These are phyloP conservation scores for Trametopsis cervina DNA, from an alignment of 768 basidiomycete genomes.

Conservation along the genomic window DNA sequence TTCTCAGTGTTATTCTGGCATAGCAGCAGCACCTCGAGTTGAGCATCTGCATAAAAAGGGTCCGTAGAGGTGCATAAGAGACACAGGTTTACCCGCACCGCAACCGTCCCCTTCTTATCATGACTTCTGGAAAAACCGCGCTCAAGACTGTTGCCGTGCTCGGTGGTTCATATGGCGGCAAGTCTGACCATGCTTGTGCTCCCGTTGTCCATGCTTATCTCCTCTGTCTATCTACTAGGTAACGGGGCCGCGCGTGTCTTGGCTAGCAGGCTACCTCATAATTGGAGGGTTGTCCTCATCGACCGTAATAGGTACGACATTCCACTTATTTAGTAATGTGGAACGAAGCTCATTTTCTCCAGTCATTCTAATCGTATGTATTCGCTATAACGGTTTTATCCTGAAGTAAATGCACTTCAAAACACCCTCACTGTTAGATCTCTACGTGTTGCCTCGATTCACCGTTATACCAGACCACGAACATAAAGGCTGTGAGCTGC, in stretches of 20 bases:
- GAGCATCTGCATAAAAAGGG: no score
- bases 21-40: no score
- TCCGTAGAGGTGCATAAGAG: no score
- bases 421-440: not conserved
- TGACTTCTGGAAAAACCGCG: no score
- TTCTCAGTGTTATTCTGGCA: no score
- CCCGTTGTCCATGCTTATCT: not conserved
- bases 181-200: conserved; percentile 6
- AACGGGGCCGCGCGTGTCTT: conserved; percentile 41
- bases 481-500: conserved; percentile 44
- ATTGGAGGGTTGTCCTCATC: conserved; percentile 49
- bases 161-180: conserved; percentile 51
- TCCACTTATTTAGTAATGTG: no score
- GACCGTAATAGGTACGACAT: conserved; percentile 50
- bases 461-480: conserved; percentile 53
- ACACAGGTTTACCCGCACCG: no score
- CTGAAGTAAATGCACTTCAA: not conserved
- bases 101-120: no score
- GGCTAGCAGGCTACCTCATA: conserved; percentile 38
- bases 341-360: not conserved
- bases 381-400: not conserved
- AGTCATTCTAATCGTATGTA: conserved; percentile 6
- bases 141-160: conserved; percentile 42
- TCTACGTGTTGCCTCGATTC: conserved; percentile 53
- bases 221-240: no score